Evolutionary conservation across 768 basidiomycete genomes (phyloP), one percentile per base, ranked within the genome.

Genomic region (Kwoniella heveanensis): DNA sequence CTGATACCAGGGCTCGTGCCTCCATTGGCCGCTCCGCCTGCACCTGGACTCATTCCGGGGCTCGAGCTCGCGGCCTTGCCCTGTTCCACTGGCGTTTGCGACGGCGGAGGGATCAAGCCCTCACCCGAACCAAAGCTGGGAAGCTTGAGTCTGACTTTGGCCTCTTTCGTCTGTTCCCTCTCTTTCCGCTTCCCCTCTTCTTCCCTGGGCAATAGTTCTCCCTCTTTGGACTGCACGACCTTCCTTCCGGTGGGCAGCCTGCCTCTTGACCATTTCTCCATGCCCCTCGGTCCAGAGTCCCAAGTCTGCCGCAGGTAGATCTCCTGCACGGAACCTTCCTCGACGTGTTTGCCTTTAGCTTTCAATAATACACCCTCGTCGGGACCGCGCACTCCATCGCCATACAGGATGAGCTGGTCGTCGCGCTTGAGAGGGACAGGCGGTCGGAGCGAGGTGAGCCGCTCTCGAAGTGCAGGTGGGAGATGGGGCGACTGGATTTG

Each of bases 181-280:
- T 62, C 54, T 29, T 57, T 46, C 30, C 39, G 29, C 37, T 39
- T 22, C 29, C 39, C 30, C 37, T 55, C 22, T 48, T 52, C 32
- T 27, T 57, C 29, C 29, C 74, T 24, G 1, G 74, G 72, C 21
- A 37, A 36, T n/a, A 54, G 49, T 54, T 76, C 72, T 21, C 74
- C 74, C 52, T 64, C 66, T 30, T 54, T 62, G 36, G 54, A 55
- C 26, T 55, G 49, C 2, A 69, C 57, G n/a, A 76, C 74, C 47
- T 76, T 76, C 25, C 63, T 68, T 9, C 74, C 74, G 6, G 57
- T 50, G 1, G 74, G 74, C 27, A 76, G 55, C 57, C 60, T 57
- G 6, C 56, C 70, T 53, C 58, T 64, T 19, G 58, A 50, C 63
- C 61, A 76, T 51, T 70, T 71, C 8, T 71, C 65, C 27, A 51